These are phyloP conservation scores for Lachnellula arida DNA, from an alignment of 2,329 filamentous ascomycete species.

Conservation along the genomic window DNA sequence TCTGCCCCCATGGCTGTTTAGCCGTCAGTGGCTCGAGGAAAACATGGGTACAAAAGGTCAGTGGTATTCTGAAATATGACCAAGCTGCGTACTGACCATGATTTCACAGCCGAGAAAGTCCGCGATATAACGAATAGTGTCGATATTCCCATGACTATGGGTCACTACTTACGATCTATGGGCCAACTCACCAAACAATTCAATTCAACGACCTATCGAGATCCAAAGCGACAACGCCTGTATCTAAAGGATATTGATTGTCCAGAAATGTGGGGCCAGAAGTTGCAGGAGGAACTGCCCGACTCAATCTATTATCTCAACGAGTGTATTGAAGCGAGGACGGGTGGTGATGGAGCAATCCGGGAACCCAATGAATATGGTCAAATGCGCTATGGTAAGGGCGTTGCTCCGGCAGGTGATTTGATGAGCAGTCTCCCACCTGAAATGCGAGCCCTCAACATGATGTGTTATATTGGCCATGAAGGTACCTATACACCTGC, in stretches of 20 bases:
- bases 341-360: constrained; percentile 49
- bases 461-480: constrained; percentile 98
- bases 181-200: constrained; percentile 79
- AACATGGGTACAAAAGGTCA: constrained; percentile 75
- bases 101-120: constrained; percentile 67
- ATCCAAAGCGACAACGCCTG: constrained; percentile 75
- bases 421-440: constrained; percentile 88
- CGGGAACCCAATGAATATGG: constrained; percentile 39
- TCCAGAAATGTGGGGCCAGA: constrained; percentile 78
- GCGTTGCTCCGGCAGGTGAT: constrained; percentile 69
- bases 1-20: constrained; percentile 75
- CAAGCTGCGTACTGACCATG: constrained; percentile 19
- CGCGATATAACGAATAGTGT: constrained; percentile 70
- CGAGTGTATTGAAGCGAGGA: constrained; percentile 59
- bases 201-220: constrained; percentile 67
- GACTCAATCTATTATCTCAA: constrained; percentile 87
- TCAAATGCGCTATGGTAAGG: constrained; percentile 39
- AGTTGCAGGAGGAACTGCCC: constrained; percentile 73
- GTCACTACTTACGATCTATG: constrained; percentile 89
- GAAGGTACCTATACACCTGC: constrained; percentile 96
- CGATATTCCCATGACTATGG: constrained; percentile 79
- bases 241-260: constrained; percentile 98
- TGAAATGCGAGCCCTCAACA: constrained; percentile 87
- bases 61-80: constrained; percentile 23
- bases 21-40: constrained; percentile 70